These are phyloP conservation scores for Solidago caesia DNA, from an alignment of 129 eudicot genomes.

Conservation along the genomic window DNA sequence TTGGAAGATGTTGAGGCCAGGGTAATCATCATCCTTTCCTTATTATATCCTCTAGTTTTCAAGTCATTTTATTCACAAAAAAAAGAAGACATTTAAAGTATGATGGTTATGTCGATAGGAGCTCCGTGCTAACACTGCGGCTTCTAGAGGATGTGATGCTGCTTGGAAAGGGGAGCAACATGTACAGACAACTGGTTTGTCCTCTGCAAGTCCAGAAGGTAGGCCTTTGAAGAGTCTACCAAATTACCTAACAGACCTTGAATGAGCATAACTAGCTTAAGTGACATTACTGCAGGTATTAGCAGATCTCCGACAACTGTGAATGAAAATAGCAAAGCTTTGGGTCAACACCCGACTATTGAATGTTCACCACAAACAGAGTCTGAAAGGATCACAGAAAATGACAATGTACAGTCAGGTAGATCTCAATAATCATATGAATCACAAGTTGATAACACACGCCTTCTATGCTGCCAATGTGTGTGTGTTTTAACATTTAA, in stretches of 20 bases:
- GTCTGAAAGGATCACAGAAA: slow-evolving; percentile 56
- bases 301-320: slow-evolving; percentile 34
- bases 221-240: slow-evolving; percentile 25
- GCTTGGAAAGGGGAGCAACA: slow-evolving; percentile 55
- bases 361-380: slow-evolving; percentile 50
- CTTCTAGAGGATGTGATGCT: slow-evolving; percentile 59
- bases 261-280: slow-evolving; percentile 29
- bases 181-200: slow-evolving; percentile 40
- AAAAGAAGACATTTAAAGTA: slow-evolving; percentile 22
- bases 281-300: slow-evolving; percentile 43
- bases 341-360: slow-evolving; percentile 33
- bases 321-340: slow-evolving; percentile 38
- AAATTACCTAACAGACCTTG: slow-evolving; percentile 10
- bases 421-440: slow-evolving; percentile 3
- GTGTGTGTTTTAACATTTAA: neutral
- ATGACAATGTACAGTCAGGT: slow-evolving; percentile 64
- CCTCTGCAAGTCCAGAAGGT: slow-evolving; percentile 63
- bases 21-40: slow-evolving; percentile 24
- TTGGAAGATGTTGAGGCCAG: slow-evolving; percentile 60
- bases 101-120: slow-evolving; percentile 45
- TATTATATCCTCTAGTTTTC: neutral
- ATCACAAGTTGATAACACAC: neutral
- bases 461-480: no score
- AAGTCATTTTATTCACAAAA: slow-evolving; percentile 1
- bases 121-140: slow-evolving; percentile 49